Evolutionary conservation across 2,329 filamentous ascomycete genomes (phyloP).

Genomic region (Xylaria sp.): DNA sequence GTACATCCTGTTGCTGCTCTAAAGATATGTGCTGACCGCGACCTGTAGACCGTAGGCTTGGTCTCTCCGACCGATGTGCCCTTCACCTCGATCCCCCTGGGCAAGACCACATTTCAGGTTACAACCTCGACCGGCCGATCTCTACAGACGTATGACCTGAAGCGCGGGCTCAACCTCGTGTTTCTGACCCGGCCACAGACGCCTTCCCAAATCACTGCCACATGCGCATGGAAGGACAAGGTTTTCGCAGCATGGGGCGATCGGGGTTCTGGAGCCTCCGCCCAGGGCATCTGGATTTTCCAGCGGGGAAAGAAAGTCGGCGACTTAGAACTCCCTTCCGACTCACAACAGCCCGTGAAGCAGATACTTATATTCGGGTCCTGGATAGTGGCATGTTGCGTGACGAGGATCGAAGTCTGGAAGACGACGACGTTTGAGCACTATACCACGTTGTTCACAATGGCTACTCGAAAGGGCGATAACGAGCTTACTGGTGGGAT

Average conservation of each 20-base stretch:
- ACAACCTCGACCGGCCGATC: conserved; percentile 92
- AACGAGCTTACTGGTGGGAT: conserved; percentile 80
- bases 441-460: conserved; percentile 82
- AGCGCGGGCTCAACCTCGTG: conserved; percentile 87
- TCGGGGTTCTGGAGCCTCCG: conserved; percentile 56
- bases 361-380: conserved; percentile 86
- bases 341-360: conserved; percentile 75
- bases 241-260: conserved; percentile 92
- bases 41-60: conserved; percentile 81
- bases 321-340: conserved; percentile 74
- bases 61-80: conserved; percentile 91
- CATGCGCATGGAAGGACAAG: conserved; percentile 84
- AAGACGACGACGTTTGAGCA: conserved; percentile 85
- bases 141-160: conserved; percentile 95
- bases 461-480: conserved; percentile 64
- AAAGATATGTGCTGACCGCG: conserved; percentile 18
- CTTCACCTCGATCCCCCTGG: conserved; percentile 87
- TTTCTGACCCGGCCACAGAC: conserved; percentile 95
- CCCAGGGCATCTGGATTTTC: conserved; percentile 86
- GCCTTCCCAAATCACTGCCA: conserved; percentile 85
- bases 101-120: conserved; percentile 96
- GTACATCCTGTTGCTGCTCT: conserved; percentile 4
- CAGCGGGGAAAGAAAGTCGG: conserved; percentile 87
- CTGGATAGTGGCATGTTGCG: conserved; percentile 86
- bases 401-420: conserved; percentile 86